Percentiles rank a stretch among this genome's conserved stretches.
phyloP scores from a whole-genome alignment of 176 grass and related monocot genomes.

The Elaeis guineensis region DNA sequence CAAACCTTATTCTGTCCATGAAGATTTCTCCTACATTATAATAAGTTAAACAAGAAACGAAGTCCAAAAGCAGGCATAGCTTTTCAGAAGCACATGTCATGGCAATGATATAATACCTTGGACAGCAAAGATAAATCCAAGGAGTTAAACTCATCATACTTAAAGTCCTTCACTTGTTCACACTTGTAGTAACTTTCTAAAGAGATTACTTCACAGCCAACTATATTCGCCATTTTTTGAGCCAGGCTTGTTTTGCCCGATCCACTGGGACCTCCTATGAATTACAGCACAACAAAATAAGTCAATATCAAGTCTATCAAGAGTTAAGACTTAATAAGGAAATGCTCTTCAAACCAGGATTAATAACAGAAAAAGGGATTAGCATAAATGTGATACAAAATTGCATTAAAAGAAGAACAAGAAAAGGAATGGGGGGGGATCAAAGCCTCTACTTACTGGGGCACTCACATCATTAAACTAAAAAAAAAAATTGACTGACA shows the following conservation, averaged over 20 bases:
- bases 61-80: too few relatives aligned
- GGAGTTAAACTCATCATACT: conserved; percentile 93
- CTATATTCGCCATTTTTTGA: conserved; percentile 99
- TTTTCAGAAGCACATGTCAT: too few relatives aligned
- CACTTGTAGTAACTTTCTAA: conserved; percentile 98
- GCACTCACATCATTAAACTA: too few relatives aligned
- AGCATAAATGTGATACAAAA: too few relatives aligned
- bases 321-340: not conserved
- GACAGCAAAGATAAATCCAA: conserved; percentile 86
- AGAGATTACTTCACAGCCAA: conserved; percentile 98
- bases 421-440: too few relatives aligned
- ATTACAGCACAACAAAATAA: conserved; percentile 1
- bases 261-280: conserved; percentile 87
- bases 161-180: conserved; percentile 94
- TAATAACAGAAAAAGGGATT: not conserved
- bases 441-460: too few relatives aligned
- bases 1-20: too few relatives aligned
- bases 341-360: not conserved
- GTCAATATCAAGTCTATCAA: not conserved
- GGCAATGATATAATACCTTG: conserved; percentile 41
- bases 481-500: too few relatives aligned
- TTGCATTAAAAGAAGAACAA: too few relatives aligned
- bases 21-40: too few relatives aligned
- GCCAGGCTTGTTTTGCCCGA: conserved; percentile 96
- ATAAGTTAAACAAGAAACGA: too few relatives aligned